These are phyloP conservation scores for Aquilaria yunnanensis DNA, from an alignment of 345 rosid species.

Conservation along the genomic window DNA sequence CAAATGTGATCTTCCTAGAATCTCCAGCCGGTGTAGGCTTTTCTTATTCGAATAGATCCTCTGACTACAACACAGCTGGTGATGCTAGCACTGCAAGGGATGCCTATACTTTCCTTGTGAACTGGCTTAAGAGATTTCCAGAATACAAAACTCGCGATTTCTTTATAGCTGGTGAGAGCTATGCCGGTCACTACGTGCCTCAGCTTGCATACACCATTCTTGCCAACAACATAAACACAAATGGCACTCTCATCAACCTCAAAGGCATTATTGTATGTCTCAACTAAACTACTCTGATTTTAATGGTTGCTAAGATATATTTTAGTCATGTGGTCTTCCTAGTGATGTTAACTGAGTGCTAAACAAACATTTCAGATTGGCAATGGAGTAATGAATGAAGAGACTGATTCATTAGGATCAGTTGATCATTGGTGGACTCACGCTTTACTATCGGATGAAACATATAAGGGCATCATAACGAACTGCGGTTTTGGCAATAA, in stretches of 20 bases:
- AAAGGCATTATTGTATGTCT: conserved; percentile 20
- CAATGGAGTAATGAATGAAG: conserved; percentile 30
- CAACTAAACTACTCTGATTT: neutral
- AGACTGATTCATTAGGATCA: conserved; percentile 14
- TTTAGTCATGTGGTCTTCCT: neutral
- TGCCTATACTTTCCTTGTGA: conserved; percentile 27
- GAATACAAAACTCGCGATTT: conserved; percentile 28
- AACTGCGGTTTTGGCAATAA: conserved; percentile 18
- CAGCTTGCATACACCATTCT: conserved; percentile 29
- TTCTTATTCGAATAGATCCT: conserved; percentile 26
- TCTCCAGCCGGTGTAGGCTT: conserved; percentile 36
- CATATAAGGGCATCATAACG: conserved; percentile 15
- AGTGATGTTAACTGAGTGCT: neutral
- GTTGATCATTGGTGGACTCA: conserved; percentile 36
- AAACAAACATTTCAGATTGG: conserved; percentile 24
- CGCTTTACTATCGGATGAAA: conserved; percentile 39
- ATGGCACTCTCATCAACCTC: conserved; percentile 23
- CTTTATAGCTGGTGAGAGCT: conserved; percentile 35
- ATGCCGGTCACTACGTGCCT: conserved; percentile 27
- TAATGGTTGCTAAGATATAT: neutral
- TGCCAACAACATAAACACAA: conserved; percentile 17
- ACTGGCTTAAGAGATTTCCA: conserved; percentile 31
- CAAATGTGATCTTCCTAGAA: conserved; percentile 23
- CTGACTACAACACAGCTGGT: conserved; percentile 15
- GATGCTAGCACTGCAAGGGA: conserved; percentile 32